These are phyloP conservation scores for Coemansia sp. DNA, from an alignment of 192 early-diverging fungal genomes.

Conservation along the genomic window DNA sequence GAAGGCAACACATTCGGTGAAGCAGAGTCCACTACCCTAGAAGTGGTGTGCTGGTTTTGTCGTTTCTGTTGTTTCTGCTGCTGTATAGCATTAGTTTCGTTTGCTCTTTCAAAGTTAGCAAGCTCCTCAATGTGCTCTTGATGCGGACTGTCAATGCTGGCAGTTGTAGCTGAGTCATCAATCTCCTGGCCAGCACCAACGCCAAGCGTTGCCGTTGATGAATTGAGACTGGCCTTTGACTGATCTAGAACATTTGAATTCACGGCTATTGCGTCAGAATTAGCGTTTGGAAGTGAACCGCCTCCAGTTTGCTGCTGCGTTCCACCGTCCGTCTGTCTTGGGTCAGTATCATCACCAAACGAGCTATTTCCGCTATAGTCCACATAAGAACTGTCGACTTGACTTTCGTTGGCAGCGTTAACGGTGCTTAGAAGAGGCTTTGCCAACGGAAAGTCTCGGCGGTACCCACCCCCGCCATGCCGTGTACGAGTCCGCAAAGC, in stretches of 20 bases:
- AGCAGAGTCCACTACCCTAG: not conserved
- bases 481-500: conserved; percentile 38
- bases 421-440: not conserved
- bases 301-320: conserved; percentile 2
- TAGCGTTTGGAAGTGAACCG: not conserved
- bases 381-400: conserved; percentile 43
- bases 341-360: conserved; percentile 9
- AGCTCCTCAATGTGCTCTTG: conserved; percentile 4
- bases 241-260: conserved; percentile 3
- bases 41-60: not conserved
- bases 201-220: conserved; percentile 50
- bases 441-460: conserved; percentile 17
- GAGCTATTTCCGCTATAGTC: conserved; percentile 41
- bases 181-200: conserved; percentile 23
- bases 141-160: conserved; percentile 43
- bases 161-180: conserved; percentile 41
- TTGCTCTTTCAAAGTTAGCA: not conserved
- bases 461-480: conserved; percentile 4
- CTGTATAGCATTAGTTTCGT: not conserved
- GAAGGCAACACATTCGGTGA: not conserved
- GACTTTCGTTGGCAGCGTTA: conserved; percentile 5
- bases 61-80: not conserved
- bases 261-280: not conserved
- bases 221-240: conserved; percentile 26
- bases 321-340: not conserved